Base-by-base conservation (phyloP, 2,329 filamentous ascomycete species). In the Neospermospora avenae region DNA sequence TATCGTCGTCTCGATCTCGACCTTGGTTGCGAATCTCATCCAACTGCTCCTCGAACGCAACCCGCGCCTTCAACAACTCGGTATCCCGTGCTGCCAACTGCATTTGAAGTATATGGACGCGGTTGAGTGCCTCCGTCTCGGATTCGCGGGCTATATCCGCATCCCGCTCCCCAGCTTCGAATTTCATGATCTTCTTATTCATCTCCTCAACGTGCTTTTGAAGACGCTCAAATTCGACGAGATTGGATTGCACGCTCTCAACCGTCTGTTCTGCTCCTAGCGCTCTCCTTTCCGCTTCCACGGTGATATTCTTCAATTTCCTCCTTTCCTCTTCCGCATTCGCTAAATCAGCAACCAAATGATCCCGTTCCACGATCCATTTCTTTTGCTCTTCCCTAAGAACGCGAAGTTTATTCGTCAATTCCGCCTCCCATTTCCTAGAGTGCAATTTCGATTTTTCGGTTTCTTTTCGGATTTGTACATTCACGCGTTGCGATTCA, bases 401-500 rank as follows among this genome's bases (percentile, higher is more conserved):
- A 3, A 77, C 76, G 63, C 84, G 82, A 45, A 92, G 76, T 73
- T 89, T 91, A 55, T 79, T 79, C 52, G 82, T 84, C 34, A 92
- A 78, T 66, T 91, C 87, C 1, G 80, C 83, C 69, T 93, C 90
- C 83, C 89, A 90, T 71, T 90, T 93, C 75, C 90, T 90, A 1
- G 87, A 83, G 67, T 92, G 82, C 41, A 82, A 85, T 35, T 89
- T 84, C 46, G 87, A 87, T 67, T 85, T 88, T 61, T 90, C 84
- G 0, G 84, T 86, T 68, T 93, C 89, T 64, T 85, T 88, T 68
- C 86, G 87, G 54, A 88, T 81, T 69, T 89, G 86, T 61, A 84
- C 78, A 72, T 90, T 88, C 2, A 83, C 78, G 66, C 87, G 85
- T 68, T 89, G 90, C 1, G 88, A 86, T 58, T 91, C 89, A 58